Evolutionary conservation across 768 basidiomycete species (phyloP).

Genomic region (Dendrothele bispora): DNA sequence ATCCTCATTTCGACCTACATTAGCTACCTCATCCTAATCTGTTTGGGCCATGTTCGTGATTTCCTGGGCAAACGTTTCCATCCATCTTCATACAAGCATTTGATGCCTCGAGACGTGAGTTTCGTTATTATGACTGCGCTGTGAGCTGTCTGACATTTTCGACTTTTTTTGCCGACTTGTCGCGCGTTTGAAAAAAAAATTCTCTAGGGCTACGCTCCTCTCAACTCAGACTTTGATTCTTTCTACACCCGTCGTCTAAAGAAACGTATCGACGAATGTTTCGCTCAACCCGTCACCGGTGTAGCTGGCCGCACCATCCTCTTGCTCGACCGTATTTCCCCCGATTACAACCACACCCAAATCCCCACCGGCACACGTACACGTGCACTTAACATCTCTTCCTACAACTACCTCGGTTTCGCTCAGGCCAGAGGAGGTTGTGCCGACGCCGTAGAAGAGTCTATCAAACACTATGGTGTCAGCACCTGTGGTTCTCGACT

Average conservation of each 20-base stretch:
- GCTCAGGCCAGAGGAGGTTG: conserved; percentile 91
- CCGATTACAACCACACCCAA: conserved; percentile 80
- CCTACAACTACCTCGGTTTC: conserved; percentile 99
- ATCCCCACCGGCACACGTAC: conserved; percentile 76
- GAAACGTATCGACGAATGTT: conserved; percentile 92
- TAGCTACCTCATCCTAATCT: conserved; percentile 90
- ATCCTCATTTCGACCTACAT: conserved; percentile 90
- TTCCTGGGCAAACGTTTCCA: conserved; percentile 88
- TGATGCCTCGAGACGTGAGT: conserved; percentile 82
- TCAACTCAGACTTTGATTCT: conserved; percentile 98
- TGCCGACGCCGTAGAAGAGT: conserved; percentile 90
- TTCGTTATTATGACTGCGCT: conserved; percentile 17
- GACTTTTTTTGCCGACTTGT: conserved; percentile 5
- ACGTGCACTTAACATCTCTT: conserved; percentile 93
- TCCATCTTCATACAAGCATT: conserved; percentile 69
- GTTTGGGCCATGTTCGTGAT: conserved; percentile 90
- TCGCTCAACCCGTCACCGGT: conserved; percentile 88
- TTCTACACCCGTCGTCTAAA: conserved; percentile 98
- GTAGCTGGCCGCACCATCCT: conserved; percentile 93
- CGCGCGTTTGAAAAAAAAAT: conserved; percentile 8
- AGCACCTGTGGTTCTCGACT: conserved; percentile 75
- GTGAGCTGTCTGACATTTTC: conserved; percentile 8
- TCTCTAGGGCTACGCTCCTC: conserved; percentile 86
- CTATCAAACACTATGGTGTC: conserved; percentile 79
- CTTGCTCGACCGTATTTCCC: conserved; percentile 79